These are phyloP conservation scores for Colletotrichum cereale DNA, from an alignment of 2,329 filamentous ascomycete species.

Conservation along the genomic window DNA sequence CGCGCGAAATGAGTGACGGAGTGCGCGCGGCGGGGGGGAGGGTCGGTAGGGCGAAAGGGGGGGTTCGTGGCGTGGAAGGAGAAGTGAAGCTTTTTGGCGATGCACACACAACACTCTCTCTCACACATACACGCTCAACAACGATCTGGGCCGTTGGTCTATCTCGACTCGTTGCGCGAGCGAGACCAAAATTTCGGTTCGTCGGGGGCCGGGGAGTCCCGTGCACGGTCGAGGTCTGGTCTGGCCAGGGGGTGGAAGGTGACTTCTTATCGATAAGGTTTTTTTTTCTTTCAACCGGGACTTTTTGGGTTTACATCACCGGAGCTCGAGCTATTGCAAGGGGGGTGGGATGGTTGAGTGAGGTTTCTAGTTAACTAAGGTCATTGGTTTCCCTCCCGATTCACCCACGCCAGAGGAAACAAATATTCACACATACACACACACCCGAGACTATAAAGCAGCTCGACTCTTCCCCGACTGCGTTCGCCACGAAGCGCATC, in stretches of 20 bases:
- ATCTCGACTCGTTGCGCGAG: neutral
- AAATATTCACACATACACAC: no score
- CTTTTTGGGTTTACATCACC: conserved; percentile 36
- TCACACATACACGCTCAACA: neutral
- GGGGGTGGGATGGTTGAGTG: neutral
- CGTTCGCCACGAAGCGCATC: neutral
- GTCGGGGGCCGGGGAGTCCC: conserved; percentile 31
- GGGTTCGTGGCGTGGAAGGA: neutral
- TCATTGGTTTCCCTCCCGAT: neutral
- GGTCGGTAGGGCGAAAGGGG: neutral
- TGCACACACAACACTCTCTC: neutral
- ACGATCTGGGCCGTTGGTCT: neutral
- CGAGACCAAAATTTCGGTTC: conserved; percentile 37
- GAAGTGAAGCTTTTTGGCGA: neutral
- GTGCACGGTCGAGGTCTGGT: conserved; percentile 18
- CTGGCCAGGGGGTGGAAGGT: neutral
- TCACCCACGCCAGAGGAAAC: neutral
- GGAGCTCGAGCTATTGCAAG: conserved; percentile 10
- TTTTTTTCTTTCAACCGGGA: neutral
- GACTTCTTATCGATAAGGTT: conserved; percentile 38
- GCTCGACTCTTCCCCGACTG: neutral
- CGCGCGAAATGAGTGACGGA: neutral
- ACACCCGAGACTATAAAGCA: neutral
- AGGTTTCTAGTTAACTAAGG: neutral
- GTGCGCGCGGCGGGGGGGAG: neutral